A percentile compares a stretch with the other conserved stretches of the same genome.
Evolutionary conservation across 306 rosid genomes (phyloP).

Genomic region (Pyrus bretschneideri): DNA sequence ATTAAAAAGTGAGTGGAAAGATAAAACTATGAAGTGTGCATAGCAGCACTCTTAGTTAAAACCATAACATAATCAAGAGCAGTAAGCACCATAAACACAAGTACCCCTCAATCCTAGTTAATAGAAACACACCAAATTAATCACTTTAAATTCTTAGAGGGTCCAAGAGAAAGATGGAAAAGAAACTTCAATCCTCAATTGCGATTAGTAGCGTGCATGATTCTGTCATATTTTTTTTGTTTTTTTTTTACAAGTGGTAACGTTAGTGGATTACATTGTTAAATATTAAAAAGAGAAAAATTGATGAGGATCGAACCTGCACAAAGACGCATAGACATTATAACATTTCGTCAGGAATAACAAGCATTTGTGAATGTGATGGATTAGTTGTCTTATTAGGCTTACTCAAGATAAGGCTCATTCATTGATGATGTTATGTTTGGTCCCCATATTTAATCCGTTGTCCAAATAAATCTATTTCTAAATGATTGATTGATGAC

Average conservation of each 20-base stretch:
- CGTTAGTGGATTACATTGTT: no score
- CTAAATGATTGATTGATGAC: background rate
- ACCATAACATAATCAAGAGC: background rate
- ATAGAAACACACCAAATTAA: background rate
- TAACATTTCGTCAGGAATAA: no score
- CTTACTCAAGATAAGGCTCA: no score
- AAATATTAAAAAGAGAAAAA: no score
- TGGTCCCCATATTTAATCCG: background rate
- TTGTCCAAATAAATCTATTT: background rate
- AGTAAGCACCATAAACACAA: background rate
- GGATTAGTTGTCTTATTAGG: no score
- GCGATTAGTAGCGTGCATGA: background rate
- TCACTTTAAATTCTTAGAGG: background rate
- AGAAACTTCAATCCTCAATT: background rate
- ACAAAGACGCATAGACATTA: no score
- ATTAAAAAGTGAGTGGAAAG: no score
- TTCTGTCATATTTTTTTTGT: no score
- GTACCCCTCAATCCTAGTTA: background rate
- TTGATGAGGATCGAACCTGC: no score
- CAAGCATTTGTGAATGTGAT: background rate
- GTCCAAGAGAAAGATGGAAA: background rate
- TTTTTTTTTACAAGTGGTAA: no score
- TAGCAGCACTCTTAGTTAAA: no score
- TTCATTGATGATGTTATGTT: background rate
- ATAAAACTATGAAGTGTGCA: no score